These are phyloP conservation scores for Colletotrichum siamense DNA, from an alignment of 2,329 filamentous ascomycete genomes.

Conservation along the genomic window DNA sequence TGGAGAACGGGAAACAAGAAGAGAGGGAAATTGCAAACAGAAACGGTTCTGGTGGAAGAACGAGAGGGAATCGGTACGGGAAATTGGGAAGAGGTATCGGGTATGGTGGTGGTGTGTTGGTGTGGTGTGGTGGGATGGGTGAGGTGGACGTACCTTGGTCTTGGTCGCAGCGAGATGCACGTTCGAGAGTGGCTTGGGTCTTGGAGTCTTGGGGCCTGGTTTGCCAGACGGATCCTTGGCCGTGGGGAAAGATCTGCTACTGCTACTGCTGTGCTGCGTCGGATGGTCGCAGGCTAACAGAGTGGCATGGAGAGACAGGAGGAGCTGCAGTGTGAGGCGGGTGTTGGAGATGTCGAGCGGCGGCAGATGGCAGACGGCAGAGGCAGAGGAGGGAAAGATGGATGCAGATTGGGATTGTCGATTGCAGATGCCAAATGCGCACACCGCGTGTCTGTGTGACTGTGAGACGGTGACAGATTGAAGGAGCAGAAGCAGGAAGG, in stretches of 20 bases:
- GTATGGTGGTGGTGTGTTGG: not conserved
- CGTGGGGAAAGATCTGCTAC: not conserved
- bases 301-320: not conserved
- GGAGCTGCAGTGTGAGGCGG: not conserved
- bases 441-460: not conserved
- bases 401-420: not conserved
- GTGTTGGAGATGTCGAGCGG: not conserved
- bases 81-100: not conserved
- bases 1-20: not conserved
- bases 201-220: slow-evolving; percentile 22
- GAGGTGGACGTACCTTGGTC: not conserved
- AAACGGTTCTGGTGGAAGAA: not conserved
- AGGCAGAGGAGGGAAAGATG: not conserved
- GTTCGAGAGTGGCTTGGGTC: slow-evolving; percentile 8
- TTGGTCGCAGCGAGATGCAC: not conserved
- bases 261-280: not conserved
- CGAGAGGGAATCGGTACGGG: not conserved
- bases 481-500: not conserved
- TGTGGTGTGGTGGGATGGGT: not conserved
- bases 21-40: not conserved
- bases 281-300: not conserved
- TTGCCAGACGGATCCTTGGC: not conserved
- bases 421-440: not conserved
- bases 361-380: not conserved
- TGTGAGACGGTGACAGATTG: not conserved